Evolutionary conservation across 805 yeast genomes (phyloP), one percentile per base, ranked within the genome.

Genomic region (Kuraishia floccosa): DNA sequence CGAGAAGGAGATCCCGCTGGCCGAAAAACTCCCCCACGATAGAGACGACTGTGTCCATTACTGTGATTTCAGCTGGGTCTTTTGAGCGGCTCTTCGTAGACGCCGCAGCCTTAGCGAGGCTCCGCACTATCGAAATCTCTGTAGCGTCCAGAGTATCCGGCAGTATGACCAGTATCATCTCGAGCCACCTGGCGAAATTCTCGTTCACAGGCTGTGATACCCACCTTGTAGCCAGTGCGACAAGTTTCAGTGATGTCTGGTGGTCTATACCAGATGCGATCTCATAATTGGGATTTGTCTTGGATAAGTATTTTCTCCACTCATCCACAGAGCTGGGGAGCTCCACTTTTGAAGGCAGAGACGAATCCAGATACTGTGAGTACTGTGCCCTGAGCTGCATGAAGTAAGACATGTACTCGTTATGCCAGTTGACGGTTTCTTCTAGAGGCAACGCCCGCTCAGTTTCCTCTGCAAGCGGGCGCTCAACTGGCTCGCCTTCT

Each of bases 211-310:
- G 50, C 13, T 46, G 49, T 18, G 52, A 47, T 15, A 59, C 40
- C 72, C 73, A 68, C 33, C 56, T 54, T 7, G 58, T 51, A 29
- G 50, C 52, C 41, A 64, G 65, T n/a, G 58, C 58, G 6, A 60
- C 32, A 27, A 65, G 42, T 28, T 59, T 50, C 27, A 64, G 42
- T 13, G 47, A 43, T 25, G 49, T 47, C 4, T 39, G 41, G 25
- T 60, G 64, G 27, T 53, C 59, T n/a, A 66, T 31, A 2, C 53
- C 49, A 3, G 46, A 45, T 14, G 63, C 27, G 8, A 53, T 34
- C 5, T 41, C 47, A 5, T 37, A 30, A 8, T 51, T 43, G 4
- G 70, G 68, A 6, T 40, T 38, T 13, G 52, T 48, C 12, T 50
- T 43, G 32, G 52, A 48, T 2, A 65, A 43, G 33, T 52, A 58